Percentiles rank a stretch among this genome's conserved stretches.
Conservation (phyloP, 2,329 filamentous ascomycete species). For the Cladosporium colombiae region DNA sequence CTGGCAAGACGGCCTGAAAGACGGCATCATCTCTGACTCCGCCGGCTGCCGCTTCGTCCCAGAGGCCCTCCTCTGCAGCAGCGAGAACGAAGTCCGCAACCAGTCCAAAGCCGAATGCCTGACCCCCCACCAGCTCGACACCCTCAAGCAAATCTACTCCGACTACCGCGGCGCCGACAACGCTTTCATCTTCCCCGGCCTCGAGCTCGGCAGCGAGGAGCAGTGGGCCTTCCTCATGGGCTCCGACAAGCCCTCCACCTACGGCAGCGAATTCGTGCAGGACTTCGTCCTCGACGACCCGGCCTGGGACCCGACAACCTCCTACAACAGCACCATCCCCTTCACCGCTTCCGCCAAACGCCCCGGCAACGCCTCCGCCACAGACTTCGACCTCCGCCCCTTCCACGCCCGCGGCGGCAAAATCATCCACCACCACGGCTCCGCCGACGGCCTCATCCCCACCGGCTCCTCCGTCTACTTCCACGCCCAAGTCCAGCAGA, state of each 20-base stretch:
- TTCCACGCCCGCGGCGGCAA: slow-evolving; percentile 49
- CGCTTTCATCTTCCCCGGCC: slow-evolving; percentile 45
- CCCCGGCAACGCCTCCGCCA: slow-evolving; percentile 53
- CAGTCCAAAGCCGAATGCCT: slow-evolving; percentile 42
- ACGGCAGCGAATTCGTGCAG: slow-evolving; percentile 44
- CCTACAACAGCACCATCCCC: slow-evolving; percentile 42
- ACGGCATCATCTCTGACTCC: slow-evolving; percentile 54
- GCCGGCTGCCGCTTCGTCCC: slow-evolving; percentile 49
- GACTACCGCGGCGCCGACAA: slow-evolving; percentile 44
- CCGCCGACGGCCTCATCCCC: slow-evolving; percentile 50
- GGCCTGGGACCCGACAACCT: slow-evolving; percentile 42
- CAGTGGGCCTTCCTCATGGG: slow-evolving; percentile 41
- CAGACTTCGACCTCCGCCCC: slow-evolving; percentile 49
- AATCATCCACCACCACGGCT: slow-evolving; percentile 46
- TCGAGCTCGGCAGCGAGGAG: slow-evolving; percentile 42
- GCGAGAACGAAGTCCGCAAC: slow-evolving; percentile 27
- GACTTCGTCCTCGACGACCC: slow-evolving; percentile 45
- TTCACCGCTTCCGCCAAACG: slow-evolving; percentile 43
- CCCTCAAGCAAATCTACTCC: slow-evolving; percentile 45
- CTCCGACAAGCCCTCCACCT: slow-evolving; percentile 39
- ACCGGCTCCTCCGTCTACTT: slow-evolving; percentile 55
- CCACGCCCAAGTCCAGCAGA: slow-evolving; percentile 48
- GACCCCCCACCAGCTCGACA: slow-evolving; percentile 46
- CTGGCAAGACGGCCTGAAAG: slow-evolving; percentile 49
- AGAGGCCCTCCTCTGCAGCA: slow-evolving; percentile 43